These are phyloP conservation scores for Epithemia pelagica DNA, from an alignment of 108 stramenopile genomes.

Conservation along the genomic window DNA sequence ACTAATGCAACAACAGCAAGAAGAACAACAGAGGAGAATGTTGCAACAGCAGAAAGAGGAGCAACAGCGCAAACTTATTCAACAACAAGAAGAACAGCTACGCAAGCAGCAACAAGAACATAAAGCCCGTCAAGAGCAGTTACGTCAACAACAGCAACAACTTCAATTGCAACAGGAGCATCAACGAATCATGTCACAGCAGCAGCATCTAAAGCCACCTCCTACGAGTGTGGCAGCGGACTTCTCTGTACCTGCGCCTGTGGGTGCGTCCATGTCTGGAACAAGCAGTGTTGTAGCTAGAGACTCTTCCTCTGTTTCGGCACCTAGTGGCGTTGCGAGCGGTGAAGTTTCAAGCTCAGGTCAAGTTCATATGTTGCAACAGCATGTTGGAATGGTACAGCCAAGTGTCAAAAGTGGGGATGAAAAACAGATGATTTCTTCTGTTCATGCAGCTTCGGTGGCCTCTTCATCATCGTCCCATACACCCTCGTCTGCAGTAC, in stretches of 20 bases:
- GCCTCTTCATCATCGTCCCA: background rate
- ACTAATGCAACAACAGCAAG: background rate
- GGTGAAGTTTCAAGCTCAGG: background rate
- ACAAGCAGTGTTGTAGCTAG: too few relatives aligned
- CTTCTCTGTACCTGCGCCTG: too few relatives aligned
- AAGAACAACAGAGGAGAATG: background rate
- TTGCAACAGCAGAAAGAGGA: slow-evolving; percentile 1
- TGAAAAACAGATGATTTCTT: background rate
- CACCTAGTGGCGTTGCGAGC: background rate
- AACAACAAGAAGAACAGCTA: background rate
- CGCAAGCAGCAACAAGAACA: slow-evolving; percentile 12
- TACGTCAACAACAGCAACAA: slow-evolving; percentile 11
- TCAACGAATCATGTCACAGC: too few relatives aligned
- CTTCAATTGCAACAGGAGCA: background rate
- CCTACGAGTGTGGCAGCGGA: too few relatives aligned
- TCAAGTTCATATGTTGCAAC: background rate
- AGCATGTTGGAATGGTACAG: background rate
- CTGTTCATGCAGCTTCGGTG: background rate
- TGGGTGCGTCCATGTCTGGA: too few relatives aligned
- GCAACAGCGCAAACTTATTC: background rate
- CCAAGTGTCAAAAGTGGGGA: background rate
- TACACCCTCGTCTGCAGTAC: background rate
- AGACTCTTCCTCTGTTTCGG: too few relatives aligned
- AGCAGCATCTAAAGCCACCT: too few relatives aligned
- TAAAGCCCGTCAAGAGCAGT: slow-evolving; percentile 2